phyloP scores from a whole-genome alignment of 768 basidiomycete genomes.

The Macrolepiota fuliginosa region DNA sequence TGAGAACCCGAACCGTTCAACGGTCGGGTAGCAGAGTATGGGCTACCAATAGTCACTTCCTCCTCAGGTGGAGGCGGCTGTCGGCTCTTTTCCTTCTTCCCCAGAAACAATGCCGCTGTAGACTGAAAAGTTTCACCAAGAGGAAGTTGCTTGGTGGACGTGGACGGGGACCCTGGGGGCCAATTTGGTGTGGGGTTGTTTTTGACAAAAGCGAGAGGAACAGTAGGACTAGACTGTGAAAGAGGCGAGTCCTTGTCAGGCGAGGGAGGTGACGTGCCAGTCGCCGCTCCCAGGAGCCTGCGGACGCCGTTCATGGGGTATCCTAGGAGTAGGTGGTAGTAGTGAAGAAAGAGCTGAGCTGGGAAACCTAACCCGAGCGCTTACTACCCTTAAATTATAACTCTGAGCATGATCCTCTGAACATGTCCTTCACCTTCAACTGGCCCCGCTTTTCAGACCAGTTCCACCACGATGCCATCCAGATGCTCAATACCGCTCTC shows the following conservation, averaged over 20 bases:
- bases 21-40: conserved; percentile 9
- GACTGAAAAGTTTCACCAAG: conserved; percentile 31
- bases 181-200: conserved; percentile 37
- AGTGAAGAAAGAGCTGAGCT: conserved; percentile 8
- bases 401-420: conserved; percentile 13
- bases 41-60: conserved; percentile 19
- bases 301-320: conserved; percentile 68
- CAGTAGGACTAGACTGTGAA: conserved; percentile 18
- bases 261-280: conserved; percentile 25
- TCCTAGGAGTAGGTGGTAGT: conserved; percentile 16
- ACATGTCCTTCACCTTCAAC: conserved; percentile 89
- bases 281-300: conserved; percentile 51
- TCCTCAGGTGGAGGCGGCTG: conserved; percentile 21
- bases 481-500: conserved; percentile 95
- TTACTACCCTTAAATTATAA: not conserved
- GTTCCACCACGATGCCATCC: conserved; percentile 94
- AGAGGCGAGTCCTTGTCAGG: conserved; percentile 24
- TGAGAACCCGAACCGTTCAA: conserved; percentile 7
- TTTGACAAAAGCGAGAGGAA: conserved; percentile 10
- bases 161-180: conserved; percentile 42
- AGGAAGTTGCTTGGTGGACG: conserved; percentile 19
- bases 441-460: conserved; percentile 97
- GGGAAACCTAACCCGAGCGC: conserved; percentile 21
- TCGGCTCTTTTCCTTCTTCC: conserved; percentile 48
- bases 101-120: conserved; percentile 44